These are phyloP conservation scores for Flueggea neowawraea DNA, from an alignment of 441 rosid genomes.

Conservation along the genomic window DNA sequence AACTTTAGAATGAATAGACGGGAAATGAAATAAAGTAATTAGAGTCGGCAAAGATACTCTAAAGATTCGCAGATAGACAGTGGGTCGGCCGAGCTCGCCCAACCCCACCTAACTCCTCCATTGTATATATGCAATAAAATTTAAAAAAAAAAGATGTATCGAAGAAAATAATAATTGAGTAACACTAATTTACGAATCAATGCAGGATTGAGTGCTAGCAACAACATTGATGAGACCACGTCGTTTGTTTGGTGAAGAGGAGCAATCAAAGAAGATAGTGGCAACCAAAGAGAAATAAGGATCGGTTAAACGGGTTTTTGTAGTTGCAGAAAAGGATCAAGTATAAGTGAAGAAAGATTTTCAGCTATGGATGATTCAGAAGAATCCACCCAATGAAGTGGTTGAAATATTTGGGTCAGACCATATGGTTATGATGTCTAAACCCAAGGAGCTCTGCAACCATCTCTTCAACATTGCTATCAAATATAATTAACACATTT, in stretches of 20 bases:
- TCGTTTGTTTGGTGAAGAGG: constrained; percentile 31
- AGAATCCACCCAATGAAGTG: constrained; percentile 47
- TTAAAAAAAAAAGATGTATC: neutral
- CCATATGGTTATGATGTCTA: constrained; percentile 54
- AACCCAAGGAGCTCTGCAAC: constrained; percentile 19
- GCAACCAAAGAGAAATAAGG: constrained; percentile 32
- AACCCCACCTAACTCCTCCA: too few relatives aligned
- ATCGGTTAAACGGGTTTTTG: constrained; percentile 33
- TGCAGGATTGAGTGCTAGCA: constrained; percentile 50
- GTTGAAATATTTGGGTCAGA: constrained; percentile 36
- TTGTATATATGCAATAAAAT: neutral
- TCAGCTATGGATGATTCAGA: constrained; percentile 39
- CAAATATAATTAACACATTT: constrained; percentile 3
- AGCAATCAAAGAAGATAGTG: constrained; percentile 29
- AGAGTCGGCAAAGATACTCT: too few relatives aligned
- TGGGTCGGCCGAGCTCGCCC: too few relatives aligned
- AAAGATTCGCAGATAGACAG: too few relatives aligned
- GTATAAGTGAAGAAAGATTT: constrained; percentile 20
- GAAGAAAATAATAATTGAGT: too few relatives aligned
- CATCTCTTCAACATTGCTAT: constrained; percentile 25
- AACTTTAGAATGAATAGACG: neutral
- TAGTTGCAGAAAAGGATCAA: constrained; percentile 34
- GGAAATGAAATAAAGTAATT: too few relatives aligned
- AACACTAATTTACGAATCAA: neutral
- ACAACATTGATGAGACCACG: constrained; percentile 36